Evolutionary conservation across 2,329 filamentous ascomycete genomes (phyloP).

Genomic region (Fusarium sambucinum): DNA sequence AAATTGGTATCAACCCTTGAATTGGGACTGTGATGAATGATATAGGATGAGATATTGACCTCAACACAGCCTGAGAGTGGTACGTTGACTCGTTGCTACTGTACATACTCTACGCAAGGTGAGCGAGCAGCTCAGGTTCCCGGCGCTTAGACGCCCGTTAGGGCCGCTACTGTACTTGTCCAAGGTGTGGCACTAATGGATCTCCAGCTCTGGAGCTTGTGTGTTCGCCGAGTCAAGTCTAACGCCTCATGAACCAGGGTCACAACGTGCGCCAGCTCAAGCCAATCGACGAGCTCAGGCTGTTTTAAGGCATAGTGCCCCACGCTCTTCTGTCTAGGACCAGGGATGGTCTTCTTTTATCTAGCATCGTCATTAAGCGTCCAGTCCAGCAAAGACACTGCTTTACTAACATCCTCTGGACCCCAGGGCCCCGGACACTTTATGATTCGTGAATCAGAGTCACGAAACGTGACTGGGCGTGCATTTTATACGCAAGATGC

Average conservation of each 20-base stretch:
- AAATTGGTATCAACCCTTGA: conserved; percentile 22
- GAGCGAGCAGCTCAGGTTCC: conserved; percentile 43
- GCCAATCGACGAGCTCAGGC: conserved; percentile 37
- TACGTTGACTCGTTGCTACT: conserved; percentile 19
- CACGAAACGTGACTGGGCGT: conserved; percentile 41
- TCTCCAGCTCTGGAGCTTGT: conserved; percentile 27
- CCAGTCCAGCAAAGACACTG: conserved; percentile 15
- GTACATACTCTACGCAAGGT: conserved; percentile 6
- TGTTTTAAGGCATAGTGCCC: conserved; percentile 33
- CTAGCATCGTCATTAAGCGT: conserved; percentile 37
- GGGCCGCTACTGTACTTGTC: conserved; percentile 51
- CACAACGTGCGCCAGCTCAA: conserved; percentile 34
- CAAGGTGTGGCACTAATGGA: conserved; percentile 37
- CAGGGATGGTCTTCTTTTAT: conserved; percentile 12
- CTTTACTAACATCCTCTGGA: conserved; percentile 21
- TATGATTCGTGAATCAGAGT: conserved; percentile 35
- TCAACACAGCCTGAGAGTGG: background rate
- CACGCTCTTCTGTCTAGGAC: conserved; percentile 29
- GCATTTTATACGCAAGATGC: conserved; percentile 38
- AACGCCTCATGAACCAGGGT: conserved; percentile 36
- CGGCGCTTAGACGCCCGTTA: conserved; percentile 47
- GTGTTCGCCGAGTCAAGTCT: conserved; percentile 32
- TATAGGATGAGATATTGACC: conserved; percentile 11
- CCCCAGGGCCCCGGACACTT: conserved; percentile 13
- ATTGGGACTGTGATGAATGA: conserved; percentile 20